phyloP scores from a whole-genome alignment of 2,329 filamentous ascomycete species.

The Cadophora sp. region DNA sequence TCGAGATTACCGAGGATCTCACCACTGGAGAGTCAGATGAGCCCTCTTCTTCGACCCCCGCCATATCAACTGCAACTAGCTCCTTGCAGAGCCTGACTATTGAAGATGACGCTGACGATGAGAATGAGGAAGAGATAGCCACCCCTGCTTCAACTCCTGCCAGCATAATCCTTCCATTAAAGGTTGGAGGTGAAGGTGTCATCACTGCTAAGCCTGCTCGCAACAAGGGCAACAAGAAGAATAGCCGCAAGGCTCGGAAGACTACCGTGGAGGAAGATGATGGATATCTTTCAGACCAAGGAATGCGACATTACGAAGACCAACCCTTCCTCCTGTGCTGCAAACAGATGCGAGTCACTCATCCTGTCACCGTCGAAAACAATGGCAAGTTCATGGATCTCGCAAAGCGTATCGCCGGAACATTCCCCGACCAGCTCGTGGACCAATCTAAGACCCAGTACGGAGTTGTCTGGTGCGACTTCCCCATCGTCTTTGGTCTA shows the following conservation, averaged over 20 bases:
- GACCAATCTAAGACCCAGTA: not conserved
- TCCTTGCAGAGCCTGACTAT: not conserved
- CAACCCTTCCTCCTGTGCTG: conserved; percentile 14
- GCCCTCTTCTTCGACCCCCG: not conserved
- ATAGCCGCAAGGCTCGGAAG: not conserved
- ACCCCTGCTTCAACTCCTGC: not conserved
- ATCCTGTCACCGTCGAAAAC: not conserved
- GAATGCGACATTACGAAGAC: conserved; percentile 7
- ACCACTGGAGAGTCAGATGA: not conserved
- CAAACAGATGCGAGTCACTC: not conserved
- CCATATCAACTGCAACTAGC: not conserved
- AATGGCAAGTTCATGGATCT: not conserved
- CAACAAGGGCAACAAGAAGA: not conserved
- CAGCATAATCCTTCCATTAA: not conserved
- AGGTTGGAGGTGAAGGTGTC: not conserved
- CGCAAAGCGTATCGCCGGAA: not conserved
- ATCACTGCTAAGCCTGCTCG: not conserved
- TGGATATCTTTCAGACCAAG: not conserved
- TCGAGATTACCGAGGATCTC: not conserved
- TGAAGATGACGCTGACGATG: conserved; percentile 4
- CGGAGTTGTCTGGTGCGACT: conserved; percentile 18
- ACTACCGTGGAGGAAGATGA: not conserved
- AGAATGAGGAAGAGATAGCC: not conserved
- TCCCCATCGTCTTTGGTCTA: conserved; percentile 6
- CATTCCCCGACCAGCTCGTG: not conserved